Evolutionary conservation across 805 yeast species (phyloP).

Genomic region (Starmerella vitae): DNA sequence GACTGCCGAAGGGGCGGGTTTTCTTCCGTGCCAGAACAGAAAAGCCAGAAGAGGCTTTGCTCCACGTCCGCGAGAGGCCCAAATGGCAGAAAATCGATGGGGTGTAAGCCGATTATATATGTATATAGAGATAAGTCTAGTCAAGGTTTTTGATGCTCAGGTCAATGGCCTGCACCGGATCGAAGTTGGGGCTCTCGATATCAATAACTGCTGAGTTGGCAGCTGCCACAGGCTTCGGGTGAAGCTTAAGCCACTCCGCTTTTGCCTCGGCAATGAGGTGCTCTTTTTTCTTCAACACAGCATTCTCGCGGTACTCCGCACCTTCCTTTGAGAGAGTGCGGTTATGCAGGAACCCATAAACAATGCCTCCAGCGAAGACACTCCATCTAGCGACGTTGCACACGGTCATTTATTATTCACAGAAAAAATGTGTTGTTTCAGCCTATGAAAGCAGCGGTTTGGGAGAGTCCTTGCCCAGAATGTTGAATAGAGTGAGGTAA

Average conservation of each 20-base stretch:
- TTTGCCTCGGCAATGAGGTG: slow-evolving; percentile 78
- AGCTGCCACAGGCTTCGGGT: slow-evolving; percentile 33
- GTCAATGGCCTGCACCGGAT: slow-evolving; percentile 40
- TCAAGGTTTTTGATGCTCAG: slow-evolving; percentile 17
- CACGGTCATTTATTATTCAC: no score
- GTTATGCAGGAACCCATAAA: slow-evolving; percentile 82
- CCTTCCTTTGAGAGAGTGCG: slow-evolving; percentile 49
- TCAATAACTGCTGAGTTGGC: slow-evolving; percentile 37
- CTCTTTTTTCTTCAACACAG: slow-evolving; percentile 49
- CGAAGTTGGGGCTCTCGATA: slow-evolving; percentile 83
- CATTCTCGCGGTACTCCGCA: slow-evolving; percentile 41
- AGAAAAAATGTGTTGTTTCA: no score
- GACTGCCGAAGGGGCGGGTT: slow-evolving; percentile 61
- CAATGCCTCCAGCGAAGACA: slow-evolving; percentile 74
- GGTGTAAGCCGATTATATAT: background rate
- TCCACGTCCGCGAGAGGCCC: slow-evolving; percentile 20
- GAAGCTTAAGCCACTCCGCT: slow-evolving; percentile 65
- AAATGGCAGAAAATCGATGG: slow-evolving; percentile 19
- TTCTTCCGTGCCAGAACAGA: slow-evolving; percentile 28
- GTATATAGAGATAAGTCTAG: background rate
- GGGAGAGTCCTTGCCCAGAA: no score
- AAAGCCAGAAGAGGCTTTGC: slow-evolving; percentile 22
- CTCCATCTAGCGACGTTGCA: slow-evolving; percentile 62
- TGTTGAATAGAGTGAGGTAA: no score
- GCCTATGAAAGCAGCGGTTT: no score